phyloP scores from a whole-genome alignment of 2,329 filamentous ascomycete species.

The Pseudopyrenochaeta lycopersici region DNA sequence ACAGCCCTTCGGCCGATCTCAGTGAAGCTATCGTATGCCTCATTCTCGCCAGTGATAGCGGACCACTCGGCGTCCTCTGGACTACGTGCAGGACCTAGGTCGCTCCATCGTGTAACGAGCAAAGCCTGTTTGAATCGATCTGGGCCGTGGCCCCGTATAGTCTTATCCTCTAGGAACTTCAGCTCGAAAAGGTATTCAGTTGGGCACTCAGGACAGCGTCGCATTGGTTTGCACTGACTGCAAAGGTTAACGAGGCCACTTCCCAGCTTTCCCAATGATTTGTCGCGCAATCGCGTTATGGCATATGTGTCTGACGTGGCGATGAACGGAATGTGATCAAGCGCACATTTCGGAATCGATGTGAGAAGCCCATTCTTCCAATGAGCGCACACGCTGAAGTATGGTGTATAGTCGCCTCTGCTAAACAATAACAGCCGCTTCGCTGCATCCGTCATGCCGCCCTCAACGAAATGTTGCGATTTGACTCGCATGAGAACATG shows the following conservation, averaged over 20 bases:
- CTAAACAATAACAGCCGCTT: conserved; percentile 67
- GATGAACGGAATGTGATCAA: conserved; percentile 64
- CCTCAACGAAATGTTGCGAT: conserved; percentile 61
- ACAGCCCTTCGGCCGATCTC: conserved; percentile 64
- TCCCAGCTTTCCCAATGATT: conserved; percentile 37
- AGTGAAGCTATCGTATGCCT: conserved; percentile 63
- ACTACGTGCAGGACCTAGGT: conserved; percentile 63
- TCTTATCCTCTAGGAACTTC: conserved; percentile 65
- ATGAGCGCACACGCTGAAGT: conserved; percentile 69
- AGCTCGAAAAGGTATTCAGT: conserved; percentile 70
- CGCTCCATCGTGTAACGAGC: conserved; percentile 69
- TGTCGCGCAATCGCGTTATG: conserved; percentile 50
- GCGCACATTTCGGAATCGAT: conserved; percentile 68
- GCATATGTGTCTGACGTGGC: conserved; percentile 48
- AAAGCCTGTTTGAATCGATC: conserved; percentile 67
- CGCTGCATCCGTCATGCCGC: conserved; percentile 60
- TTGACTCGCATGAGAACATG: conserved; percentile 67
- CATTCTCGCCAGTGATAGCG: conserved; percentile 55
- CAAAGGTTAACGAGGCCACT: conserved; percentile 63
- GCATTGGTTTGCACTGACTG: conserved; percentile 65
- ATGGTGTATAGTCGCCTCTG: conserved; percentile 68
- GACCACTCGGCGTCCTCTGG: conserved; percentile 62
- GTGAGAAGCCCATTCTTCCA: conserved; percentile 70
- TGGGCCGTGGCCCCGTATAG: conserved; percentile 46
- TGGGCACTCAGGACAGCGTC: conserved; percentile 69